Conservation (phyloP, 2,329 filamentous ascomycete species). For the Alternaria arbusti region DNA sequence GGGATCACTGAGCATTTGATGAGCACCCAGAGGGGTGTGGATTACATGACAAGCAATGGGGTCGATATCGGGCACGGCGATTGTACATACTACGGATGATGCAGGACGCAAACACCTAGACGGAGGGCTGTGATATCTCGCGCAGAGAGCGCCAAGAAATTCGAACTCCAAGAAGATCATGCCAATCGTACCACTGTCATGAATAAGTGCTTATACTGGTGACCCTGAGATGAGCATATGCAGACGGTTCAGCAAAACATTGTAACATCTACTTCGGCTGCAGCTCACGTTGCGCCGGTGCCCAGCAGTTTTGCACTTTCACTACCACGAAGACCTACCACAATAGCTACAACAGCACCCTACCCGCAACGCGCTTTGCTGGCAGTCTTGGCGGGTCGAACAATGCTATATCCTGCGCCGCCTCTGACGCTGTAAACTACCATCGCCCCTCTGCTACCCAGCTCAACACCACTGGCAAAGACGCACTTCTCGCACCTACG, state of each 20-base stretch:
- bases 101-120: neutral
- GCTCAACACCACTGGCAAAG: neutral
- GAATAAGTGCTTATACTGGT: neutral
- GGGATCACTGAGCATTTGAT: slow-evolving; percentile 42
- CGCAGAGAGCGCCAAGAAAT: slow-evolving; percentile 6
- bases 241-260: neutral
- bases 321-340: neutral
- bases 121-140: neutral
- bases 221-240: neutral
- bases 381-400: neutral
- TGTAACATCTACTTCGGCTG: neutral
- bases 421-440: neutral
- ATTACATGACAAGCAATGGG: neutral
- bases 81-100: neutral
- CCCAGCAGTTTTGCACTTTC: neutral
- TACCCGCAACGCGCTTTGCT: neutral
- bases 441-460: neutral
- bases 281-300: neutral
- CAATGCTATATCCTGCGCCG: neutral
- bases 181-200: neutral
- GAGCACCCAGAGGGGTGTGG: neutral
- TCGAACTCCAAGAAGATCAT: neutral
- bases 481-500: neutral
- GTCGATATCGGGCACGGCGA: neutral
- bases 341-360: neutral